Evolutionary conservation across 2,329 filamentous ascomycete species (phyloP).

Genomic region (Penicillium sp.): DNA sequence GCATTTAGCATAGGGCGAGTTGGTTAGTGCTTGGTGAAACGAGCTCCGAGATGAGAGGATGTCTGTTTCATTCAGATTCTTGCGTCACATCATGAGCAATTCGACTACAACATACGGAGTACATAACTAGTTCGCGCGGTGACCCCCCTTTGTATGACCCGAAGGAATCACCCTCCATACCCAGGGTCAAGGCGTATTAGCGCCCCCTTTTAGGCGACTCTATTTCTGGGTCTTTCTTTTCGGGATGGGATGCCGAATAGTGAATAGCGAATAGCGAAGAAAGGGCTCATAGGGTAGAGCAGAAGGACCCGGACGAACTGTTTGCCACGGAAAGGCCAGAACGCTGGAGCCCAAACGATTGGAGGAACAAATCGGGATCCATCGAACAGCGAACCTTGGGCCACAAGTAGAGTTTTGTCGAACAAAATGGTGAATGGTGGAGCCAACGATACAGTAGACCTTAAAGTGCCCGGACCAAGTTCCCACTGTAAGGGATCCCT

Average conservation of each 20-base stretch:
- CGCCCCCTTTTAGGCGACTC: slow-evolving; percentile 2
- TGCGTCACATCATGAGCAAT: not conserved
- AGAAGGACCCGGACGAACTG: slow-evolving; percentile 7
- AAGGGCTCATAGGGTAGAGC: not conserved
- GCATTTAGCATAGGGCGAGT: slow-evolving; percentile 8
- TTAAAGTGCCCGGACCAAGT: not conserved
- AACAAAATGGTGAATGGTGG: not conserved
- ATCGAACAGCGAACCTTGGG: not conserved
- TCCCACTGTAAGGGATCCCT: slow-evolving; percentile 8
- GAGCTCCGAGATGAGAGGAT: slow-evolving; percentile 1
- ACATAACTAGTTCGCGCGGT: slow-evolving; percentile 1
- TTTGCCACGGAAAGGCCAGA: slow-evolving; percentile 6
- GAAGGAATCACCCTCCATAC: slow-evolving; percentile 3
- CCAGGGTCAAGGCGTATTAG: not conserved
- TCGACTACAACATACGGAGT: not conserved
- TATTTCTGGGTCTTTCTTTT: not conserved
- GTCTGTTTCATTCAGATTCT: slow-evolving; percentile 14
- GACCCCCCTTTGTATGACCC: not conserved
- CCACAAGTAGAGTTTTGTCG: not conserved
- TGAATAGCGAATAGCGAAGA: not conserved
- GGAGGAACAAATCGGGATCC: not conserved
- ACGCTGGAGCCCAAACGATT: not conserved
- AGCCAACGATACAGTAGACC: too few relatives aligned
- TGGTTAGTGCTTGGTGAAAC: slow-evolving; percentile 16
- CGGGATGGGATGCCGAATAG: not conserved